Percentiles rank a stretch among this genome's conserved stretches.
These are phyloP conservation scores for Fraxinus platypoda DNA, from an alignment of 305 asterid species.

Conservation along the genomic window DNA sequence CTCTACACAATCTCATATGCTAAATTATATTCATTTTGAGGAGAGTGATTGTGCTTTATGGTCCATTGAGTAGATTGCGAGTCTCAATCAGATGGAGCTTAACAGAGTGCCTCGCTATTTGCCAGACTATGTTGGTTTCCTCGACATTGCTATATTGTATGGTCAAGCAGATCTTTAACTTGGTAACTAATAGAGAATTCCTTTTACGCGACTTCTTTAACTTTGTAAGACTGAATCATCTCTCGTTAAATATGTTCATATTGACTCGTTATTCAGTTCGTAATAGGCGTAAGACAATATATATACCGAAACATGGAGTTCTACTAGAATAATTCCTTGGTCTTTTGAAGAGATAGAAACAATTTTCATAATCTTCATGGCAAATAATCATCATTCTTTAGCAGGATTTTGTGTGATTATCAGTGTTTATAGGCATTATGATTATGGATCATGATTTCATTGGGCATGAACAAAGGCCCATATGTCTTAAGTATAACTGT, in stretches of 20 bases:
- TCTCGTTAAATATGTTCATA: too few species aligned
- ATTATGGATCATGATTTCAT: constrained; percentile 27
- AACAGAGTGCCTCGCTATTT: not conserved
- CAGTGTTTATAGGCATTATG: constrained; percentile 23
- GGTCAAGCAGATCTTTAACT: too few species aligned
- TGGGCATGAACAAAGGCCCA: constrained; percentile 16
- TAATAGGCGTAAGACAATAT: too few species aligned
- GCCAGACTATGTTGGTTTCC: not conserved
- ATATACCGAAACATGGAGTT: not conserved
- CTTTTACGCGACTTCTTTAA: too few species aligned
- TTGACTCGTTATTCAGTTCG: too few species aligned
- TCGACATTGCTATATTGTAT: not conserved
- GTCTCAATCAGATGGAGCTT: not conserved
- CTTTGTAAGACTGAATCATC: too few species aligned
- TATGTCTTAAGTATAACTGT: constrained; percentile 22
- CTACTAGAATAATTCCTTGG: not conserved
- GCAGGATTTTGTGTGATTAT: constrained; percentile 16
- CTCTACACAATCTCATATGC: not conserved
- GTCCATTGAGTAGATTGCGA: not conserved
- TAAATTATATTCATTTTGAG: too few species aligned
- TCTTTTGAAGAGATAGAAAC: not conserved
- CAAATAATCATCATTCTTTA: constrained; percentile 7
- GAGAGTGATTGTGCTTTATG: not conserved
- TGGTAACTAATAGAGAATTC: too few species aligned
- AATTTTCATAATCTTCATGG: not conserved